Percentiles rank a stretch among this genome's conserved stretches.
Conservation (phyloP, 768 basidiomycete genomes). For the Pulveroboletus sp. region DNA sequence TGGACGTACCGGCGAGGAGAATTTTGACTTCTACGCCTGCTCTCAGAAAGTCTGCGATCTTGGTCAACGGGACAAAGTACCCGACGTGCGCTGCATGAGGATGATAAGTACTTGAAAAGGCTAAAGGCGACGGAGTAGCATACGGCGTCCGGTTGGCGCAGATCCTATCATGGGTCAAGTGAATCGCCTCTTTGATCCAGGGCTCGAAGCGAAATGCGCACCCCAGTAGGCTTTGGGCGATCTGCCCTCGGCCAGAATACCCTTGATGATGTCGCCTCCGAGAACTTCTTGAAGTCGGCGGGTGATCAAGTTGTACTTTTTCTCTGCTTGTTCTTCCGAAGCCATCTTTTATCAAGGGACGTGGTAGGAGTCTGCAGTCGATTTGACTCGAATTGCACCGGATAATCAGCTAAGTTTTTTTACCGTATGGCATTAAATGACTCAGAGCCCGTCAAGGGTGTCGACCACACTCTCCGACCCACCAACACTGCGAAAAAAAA, state of each 20-base stretch:
- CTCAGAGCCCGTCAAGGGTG: too few relatives aligned
- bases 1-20: constrained; percentile 63
- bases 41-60: constrained; percentile 92
- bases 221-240: constrained; percentile 91
- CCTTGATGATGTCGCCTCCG: constrained; percentile 78
- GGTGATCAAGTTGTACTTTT: constrained; percentile 79
- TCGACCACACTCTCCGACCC: too few relatives aligned
- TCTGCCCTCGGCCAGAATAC: constrained; percentile 71
- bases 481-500: too few relatives aligned
- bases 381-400: constrained; percentile 9
- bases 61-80: constrained; percentile 91
- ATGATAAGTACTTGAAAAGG: not conserved
- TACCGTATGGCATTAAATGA: constrained; percentile 1
- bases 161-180: constrained; percentile 52
- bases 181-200: not conserved
- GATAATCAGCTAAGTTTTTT: not conserved
- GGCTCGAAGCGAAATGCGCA: constrained; percentile 28
- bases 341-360: constrained; percentile 24
- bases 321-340: constrained; percentile 28
- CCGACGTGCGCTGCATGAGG: constrained; percentile 78
- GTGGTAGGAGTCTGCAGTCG: not conserved
- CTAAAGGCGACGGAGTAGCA: constrained; percentile 28
- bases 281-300: constrained; percentile 83
- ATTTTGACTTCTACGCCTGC: constrained; percentile 90
- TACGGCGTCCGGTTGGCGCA: constrained; percentile 92